These are phyloP conservation scores for Gryganskiella cystojenkinii DNA, from an alignment of 192 early-diverging fungal genomes.

Conservation along the genomic window DNA sequence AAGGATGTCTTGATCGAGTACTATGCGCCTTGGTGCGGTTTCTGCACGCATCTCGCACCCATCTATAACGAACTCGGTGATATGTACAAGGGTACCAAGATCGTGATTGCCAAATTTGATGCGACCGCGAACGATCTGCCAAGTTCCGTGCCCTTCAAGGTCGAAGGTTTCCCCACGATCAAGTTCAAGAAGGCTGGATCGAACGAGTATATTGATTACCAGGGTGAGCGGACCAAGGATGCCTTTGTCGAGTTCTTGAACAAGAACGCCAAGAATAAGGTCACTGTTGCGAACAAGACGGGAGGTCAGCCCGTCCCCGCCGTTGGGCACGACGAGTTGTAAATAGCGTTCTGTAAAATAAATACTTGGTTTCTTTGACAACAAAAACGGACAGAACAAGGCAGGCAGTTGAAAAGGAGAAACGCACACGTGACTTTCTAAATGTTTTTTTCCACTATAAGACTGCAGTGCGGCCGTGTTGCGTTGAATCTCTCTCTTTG, in stretches of 20 bases:
- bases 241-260: conserved; percentile 80
- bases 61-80: conserved; percentile 85
- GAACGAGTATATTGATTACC: conserved; percentile 77
- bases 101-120: conserved; percentile 89
- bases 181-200: conserved; percentile 83
- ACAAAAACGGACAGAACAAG: too few species aligned
- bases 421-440: too few species aligned
- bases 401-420: too few species aligned
- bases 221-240: conserved; percentile 82
- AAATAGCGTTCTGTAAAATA: too few species aligned
- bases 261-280: conserved; percentile 70
- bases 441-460: too few species aligned
- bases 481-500: conserved; percentile 43
- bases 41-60: conserved; percentile 73
- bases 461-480: too few species aligned
- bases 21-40: conserved; percentile 89
- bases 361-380: too few species aligned
- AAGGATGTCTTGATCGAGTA: conserved; percentile 93
- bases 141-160: conserved; percentile 62
- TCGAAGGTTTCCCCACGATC: conserved; percentile 93
- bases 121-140: conserved; percentile 93
- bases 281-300: conserved; percentile 12
- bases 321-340: too few species aligned
- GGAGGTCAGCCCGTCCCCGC: too few species aligned
- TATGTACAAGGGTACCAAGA: conserved; percentile 40